Conservation (phyloP, 768 basidiomycete species). For the Mycena belliarum region DNA sequence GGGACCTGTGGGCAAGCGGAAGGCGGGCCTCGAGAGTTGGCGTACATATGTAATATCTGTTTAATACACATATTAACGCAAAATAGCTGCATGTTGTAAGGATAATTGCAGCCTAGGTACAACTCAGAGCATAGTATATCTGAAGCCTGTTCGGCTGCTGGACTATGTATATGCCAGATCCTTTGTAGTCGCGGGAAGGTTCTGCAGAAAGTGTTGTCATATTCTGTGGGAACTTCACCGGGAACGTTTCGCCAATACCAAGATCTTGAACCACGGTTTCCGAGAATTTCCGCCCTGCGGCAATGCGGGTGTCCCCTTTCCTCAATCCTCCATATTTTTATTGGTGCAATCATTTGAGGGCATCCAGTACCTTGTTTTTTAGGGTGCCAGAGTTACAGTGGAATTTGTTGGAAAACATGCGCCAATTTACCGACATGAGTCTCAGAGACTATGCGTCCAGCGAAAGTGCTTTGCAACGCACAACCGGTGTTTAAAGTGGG, state of each 20-base stretch:
- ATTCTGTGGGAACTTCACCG: neutral
- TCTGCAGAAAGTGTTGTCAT: too few relatives aligned
- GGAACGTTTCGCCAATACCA: neutral
- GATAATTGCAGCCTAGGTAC: too few relatives aligned
- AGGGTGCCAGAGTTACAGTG: conserved; percentile 43
- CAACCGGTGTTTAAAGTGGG: conserved; percentile 63
- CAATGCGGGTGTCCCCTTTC: conserved; percentile 31
- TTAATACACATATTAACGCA: too few relatives aligned
- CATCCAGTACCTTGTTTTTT: conserved; percentile 53
- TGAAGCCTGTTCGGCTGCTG: too few relatives aligned
- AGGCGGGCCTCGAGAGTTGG: too few relatives aligned
- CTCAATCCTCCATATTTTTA: conserved; percentile 39
- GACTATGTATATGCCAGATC: too few relatives aligned
- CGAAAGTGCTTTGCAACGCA: too few relatives aligned
- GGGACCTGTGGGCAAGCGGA: neutral
- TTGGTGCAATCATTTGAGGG: conserved; percentile 48
- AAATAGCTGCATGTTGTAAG: too few relatives aligned
- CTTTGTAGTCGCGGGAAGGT: too few relatives aligned
- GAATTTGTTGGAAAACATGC: neutral
- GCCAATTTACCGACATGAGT: conserved; percentile 52
- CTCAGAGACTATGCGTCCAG: too few relatives aligned
- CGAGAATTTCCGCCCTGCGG: conserved; percentile 21
- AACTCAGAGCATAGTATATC: too few relatives aligned
- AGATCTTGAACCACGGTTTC: conserved; percentile 32
- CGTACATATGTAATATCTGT: too few relatives aligned